Percentiles rank a stretch among this genome's conserved stretches.
Evolutionary conservation across 2,329 filamentous ascomycete genomes (phyloP).

Genomic region (Aspergillus fructus): DNA sequence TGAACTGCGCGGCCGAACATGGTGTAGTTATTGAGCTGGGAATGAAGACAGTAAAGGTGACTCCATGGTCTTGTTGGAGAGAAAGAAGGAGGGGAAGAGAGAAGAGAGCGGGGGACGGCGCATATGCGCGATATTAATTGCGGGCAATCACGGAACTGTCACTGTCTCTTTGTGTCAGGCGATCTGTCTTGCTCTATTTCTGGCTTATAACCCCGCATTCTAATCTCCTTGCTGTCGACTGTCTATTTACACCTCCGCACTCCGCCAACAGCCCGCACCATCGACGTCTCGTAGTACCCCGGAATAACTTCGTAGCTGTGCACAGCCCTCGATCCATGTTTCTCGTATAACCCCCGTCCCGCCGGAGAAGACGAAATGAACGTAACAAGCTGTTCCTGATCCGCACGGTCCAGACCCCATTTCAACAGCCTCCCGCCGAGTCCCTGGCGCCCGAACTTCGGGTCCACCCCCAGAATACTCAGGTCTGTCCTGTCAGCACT

Average conservation of each 20-base stretch:
- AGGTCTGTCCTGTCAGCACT: slow-evolving; percentile 1
- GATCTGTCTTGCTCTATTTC: too few relatives aligned
- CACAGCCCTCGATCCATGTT: slow-evolving; percentile 6
- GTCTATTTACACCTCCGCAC: not conserved
- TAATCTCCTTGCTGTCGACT: not conserved
- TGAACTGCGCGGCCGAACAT: not conserved
- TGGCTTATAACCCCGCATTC: not conserved
- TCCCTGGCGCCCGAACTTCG: slow-evolving; percentile 10
- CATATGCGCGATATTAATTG: too few relatives aligned
- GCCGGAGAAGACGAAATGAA: slow-evolving; percentile 11
- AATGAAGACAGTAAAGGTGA: not conserved
- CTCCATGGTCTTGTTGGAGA: not conserved
- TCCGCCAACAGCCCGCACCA: slow-evolving; percentile 5
- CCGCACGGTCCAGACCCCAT: slow-evolving; percentile 12
- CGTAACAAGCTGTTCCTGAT: slow-evolving; percentile 1
- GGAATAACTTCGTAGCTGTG: slow-evolving; percentile 10
- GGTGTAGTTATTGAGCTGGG: not conserved
- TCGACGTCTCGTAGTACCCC: slow-evolving; percentile 10
- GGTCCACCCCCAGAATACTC: slow-evolving; percentile 10
- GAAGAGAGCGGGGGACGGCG: not conserved
- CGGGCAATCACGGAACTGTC: too few relatives aligned
- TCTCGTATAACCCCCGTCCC: slow-evolving; percentile 11
- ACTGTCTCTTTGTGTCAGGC: too few relatives aligned
- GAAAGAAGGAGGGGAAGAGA: not conserved
- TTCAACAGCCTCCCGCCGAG: slow-evolving; percentile 6